phyloP scores from a whole-genome alignment of 73 alveolate species.

The Stentor roeselii region DNA sequence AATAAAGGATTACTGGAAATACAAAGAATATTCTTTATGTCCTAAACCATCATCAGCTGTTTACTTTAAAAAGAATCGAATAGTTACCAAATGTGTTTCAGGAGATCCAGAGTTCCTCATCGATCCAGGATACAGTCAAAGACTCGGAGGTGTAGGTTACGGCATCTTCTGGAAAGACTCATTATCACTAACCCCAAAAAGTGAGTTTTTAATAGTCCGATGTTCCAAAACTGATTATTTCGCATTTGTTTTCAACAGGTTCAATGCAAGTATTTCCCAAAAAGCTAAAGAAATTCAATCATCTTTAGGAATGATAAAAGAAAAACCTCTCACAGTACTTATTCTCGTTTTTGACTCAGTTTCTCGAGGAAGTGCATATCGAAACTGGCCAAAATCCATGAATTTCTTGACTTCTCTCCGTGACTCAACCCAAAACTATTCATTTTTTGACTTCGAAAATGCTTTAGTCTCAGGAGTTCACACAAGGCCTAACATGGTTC shows the following conservation, averaged over 20 bases:
- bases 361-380: neutral
- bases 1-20: neutral
- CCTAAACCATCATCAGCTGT: neutral
- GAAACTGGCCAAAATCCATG: neutral
- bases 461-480: neutral
- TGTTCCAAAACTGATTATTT: neutral
- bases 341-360: neutral
- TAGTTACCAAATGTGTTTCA: neutral
- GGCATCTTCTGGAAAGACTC: neutral
- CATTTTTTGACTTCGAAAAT: neutral
- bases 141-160: neutral
- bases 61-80: no score
- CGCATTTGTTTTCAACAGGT: neutral
- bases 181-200: no score
- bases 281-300: neutral
- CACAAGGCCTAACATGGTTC: slow-evolving; percentile 7
- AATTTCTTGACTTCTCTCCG: neutral
- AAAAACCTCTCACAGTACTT: neutral
- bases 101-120: neutral
- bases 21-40: neutral
- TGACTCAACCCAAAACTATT: neutral
- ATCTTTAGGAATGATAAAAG: neutral
- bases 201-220: neutral
- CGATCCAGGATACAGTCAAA: neutral
- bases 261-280: neutral